Evolutionary conservation across 140 eudicot genomes (phyloP).

Genomic region (Oenanthe javanica): DNA sequence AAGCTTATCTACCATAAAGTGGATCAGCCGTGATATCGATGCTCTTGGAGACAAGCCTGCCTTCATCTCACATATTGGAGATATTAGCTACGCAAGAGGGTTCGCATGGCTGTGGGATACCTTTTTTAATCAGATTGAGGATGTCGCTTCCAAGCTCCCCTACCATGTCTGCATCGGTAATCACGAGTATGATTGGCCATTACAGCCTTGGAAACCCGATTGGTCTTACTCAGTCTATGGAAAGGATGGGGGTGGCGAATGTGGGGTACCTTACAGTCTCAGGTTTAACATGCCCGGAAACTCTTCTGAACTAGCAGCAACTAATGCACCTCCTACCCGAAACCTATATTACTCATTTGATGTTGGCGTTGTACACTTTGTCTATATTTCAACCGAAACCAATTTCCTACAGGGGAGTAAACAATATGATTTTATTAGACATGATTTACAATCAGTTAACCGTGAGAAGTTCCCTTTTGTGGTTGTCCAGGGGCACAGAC

Average conservation of each 20-base stretch:
- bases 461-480: conserved; percentile 81
- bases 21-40: conserved; percentile 79
- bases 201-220: conserved; percentile 95
- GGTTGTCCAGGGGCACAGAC: conserved; percentile 97
- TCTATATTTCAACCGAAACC: conserved; percentile 85
- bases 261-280: conserved; percentile 93
- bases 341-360: conserved; percentile 81
- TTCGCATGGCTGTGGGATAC: conserved; percentile 98
- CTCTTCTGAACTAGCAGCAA: conserved; percentile 67
- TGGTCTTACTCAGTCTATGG: conserved; percentile 60
- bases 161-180: conserved; percentile 97
- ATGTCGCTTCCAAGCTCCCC: conserved; percentile 73
- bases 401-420: conserved; percentile 69
- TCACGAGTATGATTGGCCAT: conserved; percentile 95
- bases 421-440: conserved; percentile 69
- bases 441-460: conserved; percentile 76
- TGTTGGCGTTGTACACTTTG: conserved; percentile 74
- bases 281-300: conserved; percentile 95
- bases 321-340: conserved; percentile 68
- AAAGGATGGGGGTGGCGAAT: conserved; percentile 94
- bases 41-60: conserved; percentile 84
- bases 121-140: conserved; percentile 84
- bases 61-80: conserved; percentile 89
- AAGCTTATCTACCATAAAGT: conserved; percentile 72
- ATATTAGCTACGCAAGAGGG: conserved; percentile 95